phyloP scores from a whole-genome alignment of 345 rosid genomes.

The Brassica nigra region DNA sequence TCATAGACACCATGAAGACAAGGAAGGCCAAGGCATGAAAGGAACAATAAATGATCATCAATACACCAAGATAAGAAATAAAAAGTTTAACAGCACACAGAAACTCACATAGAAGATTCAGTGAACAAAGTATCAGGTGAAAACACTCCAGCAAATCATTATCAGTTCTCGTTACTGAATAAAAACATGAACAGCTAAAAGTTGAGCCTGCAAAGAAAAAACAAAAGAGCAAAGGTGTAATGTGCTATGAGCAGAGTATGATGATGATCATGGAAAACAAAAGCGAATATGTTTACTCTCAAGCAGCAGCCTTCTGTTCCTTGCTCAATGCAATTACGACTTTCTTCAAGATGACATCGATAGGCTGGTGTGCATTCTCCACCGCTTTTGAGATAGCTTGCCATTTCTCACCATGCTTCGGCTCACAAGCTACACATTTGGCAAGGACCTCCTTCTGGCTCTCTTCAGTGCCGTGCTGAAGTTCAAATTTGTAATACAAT shows the following conservation, averaged over 20 bases:
- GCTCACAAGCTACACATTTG: slow-evolving; percentile 75
- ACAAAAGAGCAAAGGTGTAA: slow-evolving; percentile 22
- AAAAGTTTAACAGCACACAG: slow-evolving; percentile 22
- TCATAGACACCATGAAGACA: slow-evolving; percentile 18
- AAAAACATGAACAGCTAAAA: slow-evolving; percentile 33
- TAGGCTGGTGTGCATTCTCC: slow-evolving; percentile 85
- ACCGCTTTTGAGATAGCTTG: slow-evolving; percentile 78
- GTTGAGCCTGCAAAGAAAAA: slow-evolving; percentile 30
- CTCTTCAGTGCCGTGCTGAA: slow-evolving; percentile 81
- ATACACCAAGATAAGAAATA: not conserved
- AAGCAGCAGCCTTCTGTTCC: slow-evolving; percentile 74
- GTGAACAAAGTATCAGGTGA: slow-evolving; percentile 26
- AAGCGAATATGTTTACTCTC: slow-evolving; percentile 43
- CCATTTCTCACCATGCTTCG: slow-evolving; percentile 93
- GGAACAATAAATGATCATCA: slow-evolving; percentile 17
- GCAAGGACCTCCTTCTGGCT: slow-evolving; percentile 73
- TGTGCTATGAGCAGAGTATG: slow-evolving; percentile 1
- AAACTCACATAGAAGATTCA: slow-evolving; percentile 35
- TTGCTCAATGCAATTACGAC: slow-evolving; percentile 67
- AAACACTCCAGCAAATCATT: slow-evolving; percentile 28
- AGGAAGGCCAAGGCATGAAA: slow-evolving; percentile 24
- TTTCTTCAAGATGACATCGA: slow-evolving; percentile 79
- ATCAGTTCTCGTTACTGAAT: slow-evolving; percentile 13
- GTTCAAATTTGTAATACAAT: slow-evolving; percentile 78
- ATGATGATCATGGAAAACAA: slow-evolving; percentile 24